These are phyloP conservation scores for Pisolithus tinctorius DNA, from an alignment of 768 basidiomycete species.

Conservation along the genomic window DNA sequence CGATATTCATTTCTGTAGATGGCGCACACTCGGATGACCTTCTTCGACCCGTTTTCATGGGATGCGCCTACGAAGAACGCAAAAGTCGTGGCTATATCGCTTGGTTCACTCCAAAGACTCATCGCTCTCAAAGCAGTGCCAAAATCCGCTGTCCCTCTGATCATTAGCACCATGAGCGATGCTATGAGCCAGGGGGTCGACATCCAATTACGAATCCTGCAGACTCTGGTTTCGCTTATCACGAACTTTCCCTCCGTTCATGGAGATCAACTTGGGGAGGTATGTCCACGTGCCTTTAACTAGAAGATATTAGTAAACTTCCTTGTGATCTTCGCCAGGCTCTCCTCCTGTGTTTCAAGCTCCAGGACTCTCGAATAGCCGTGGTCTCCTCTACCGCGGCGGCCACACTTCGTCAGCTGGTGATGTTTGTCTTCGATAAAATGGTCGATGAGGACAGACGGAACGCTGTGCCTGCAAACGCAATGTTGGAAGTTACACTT, in stretches of 20 bases:
- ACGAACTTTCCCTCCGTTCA: constrained; percentile 83
- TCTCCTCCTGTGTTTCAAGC: constrained; percentile 86
- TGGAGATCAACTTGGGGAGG: constrained; percentile 74
- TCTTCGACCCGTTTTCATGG: constrained; percentile 86
- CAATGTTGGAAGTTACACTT: constrained; percentile 40
- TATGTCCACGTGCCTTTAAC: constrained; percentile 31
- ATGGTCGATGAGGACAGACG: constrained; percentile 70
- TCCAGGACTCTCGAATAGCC: constrained; percentile 92
- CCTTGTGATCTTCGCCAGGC: constrained; percentile 47
- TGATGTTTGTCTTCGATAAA: constrained; percentile 98
- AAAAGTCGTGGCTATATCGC: constrained; percentile 89
- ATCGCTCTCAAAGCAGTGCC: constrained; percentile 84
- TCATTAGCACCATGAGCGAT: constrained; percentile 79
- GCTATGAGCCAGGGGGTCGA: constrained; percentile 94
- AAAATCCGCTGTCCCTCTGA: constrained; percentile 66
- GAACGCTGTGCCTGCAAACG: constrained; percentile 18
- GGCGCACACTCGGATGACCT: constrained; percentile 76
- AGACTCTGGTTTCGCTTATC: constrained; percentile 85
- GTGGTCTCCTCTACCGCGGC: constrained; percentile 97
- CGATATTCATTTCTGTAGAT: constrained; percentile 37
- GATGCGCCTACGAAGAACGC: constrained; percentile 88
- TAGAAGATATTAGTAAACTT: background rate
- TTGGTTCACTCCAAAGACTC: constrained; percentile 86
- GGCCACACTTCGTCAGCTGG: constrained; percentile 89
- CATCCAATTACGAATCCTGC: constrained; percentile 90